phyloP scores from a whole-genome alignment of 352 stramenopile species.

The Phytopythium vexans region DNA sequence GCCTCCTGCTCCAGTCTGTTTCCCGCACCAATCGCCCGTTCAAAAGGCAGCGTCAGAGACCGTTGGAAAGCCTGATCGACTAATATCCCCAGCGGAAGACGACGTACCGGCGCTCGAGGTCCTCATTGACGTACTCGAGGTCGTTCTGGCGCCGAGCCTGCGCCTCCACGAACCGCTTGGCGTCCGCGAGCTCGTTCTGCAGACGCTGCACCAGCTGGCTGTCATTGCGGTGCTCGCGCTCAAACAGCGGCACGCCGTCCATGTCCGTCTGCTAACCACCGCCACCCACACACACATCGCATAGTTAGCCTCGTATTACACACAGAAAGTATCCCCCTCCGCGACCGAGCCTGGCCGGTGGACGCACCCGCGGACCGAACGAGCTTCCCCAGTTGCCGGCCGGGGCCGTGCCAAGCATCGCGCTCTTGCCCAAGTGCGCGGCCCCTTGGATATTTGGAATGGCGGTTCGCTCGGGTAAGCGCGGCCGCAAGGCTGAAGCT shows the following conservation, averaged over 20 bases:
- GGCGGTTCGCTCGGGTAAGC: too few relatives aligned
- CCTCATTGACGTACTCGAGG: conserved; percentile 85
- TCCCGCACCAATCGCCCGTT: neutral
- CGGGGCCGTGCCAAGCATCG: conserved; percentile 36
- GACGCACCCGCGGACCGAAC: conserved; percentile 31
- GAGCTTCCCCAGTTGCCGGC: conserved; percentile 50
- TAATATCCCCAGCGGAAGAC: neutral
- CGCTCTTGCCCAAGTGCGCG: neutral
- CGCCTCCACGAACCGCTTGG: conserved; percentile 81
- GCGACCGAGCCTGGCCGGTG: neutral
- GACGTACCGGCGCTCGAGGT: conserved; percentile 65
- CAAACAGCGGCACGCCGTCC: conserved; percentile 82
- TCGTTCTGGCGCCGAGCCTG: conserved; percentile 82
- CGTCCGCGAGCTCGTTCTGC: conserved; percentile 81
- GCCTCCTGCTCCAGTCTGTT: conserved; percentile 71
- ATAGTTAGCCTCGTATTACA: neutral
- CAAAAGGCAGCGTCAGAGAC: neutral
- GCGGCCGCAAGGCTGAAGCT: too few relatives aligned
- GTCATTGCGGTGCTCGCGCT: conserved; percentile 84
- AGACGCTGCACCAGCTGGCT: conserved; percentile 79
- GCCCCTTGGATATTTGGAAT: neutral
- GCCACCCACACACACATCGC: neutral
- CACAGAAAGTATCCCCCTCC: neutral
- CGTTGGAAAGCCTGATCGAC: too few relatives aligned
- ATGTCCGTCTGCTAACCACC: conserved; percentile 48